Conservation (phyloP, 768 basidiomycete species). For the Lactifluus piperatus region DNA sequence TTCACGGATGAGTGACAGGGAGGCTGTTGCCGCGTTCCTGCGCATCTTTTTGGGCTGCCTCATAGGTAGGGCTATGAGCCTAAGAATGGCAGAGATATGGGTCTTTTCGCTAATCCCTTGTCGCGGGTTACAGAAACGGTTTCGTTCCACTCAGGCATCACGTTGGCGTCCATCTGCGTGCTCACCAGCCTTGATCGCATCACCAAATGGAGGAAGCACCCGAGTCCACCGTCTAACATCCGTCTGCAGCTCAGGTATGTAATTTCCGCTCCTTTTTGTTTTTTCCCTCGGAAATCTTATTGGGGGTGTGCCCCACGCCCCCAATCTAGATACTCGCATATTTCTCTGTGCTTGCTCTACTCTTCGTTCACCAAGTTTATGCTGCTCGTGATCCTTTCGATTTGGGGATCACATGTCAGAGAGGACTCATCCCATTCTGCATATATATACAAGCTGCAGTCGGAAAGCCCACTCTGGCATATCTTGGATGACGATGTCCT, state of each 20-base stretch:
- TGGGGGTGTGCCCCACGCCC: too few species aligned
- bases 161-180: constrained; percentile 45
- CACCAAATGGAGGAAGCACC: constrained; percentile 21
- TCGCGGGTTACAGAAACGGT: constrained; percentile 47
- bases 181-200: constrained; percentile 36
- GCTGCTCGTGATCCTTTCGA: constrained; percentile 70
- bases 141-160: constrained; percentile 64
- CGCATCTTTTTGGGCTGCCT: constrained; percentile 58
- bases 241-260: constrained; percentile 16
- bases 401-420: constrained; percentile 54
- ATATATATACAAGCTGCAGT: constrained; percentile 24
- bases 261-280: background rate
- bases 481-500: constrained; percentile 64
- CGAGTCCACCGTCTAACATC: constrained; percentile 6
- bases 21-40: constrained; percentile 44
- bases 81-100: too few species aligned
- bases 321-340: constrained; percentile 49
- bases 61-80: constrained; percentile 38
- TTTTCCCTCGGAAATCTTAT: too few species aligned
- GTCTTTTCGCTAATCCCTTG: background rate
- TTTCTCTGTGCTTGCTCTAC: constrained; percentile 74
- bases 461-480: constrained; percentile 35
- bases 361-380: constrained; percentile 81
- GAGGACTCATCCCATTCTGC: constrained; percentile 9
- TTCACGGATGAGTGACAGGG: constrained; percentile 38